Evolutionary conservation across 2,329 filamentous ascomycete species (phyloP).

Genomic region (Calonectria crousiana): DNA sequence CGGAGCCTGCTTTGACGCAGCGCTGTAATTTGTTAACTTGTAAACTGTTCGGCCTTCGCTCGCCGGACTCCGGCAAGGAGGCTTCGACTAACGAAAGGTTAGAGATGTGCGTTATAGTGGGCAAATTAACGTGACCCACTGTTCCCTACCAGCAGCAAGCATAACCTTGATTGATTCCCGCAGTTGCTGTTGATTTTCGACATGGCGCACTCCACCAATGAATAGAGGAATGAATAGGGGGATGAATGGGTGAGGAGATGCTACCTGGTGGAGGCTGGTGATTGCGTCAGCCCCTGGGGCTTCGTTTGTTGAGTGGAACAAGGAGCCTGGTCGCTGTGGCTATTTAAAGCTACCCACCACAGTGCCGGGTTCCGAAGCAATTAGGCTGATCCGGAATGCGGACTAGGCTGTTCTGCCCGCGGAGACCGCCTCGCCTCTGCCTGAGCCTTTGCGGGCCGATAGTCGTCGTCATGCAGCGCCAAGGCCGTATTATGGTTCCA

Average conservation of each 20-base stretch:
- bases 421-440: neutral
- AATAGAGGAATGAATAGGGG: too few species aligned
- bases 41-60: neutral
- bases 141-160: neutral
- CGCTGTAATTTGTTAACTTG: neutral
- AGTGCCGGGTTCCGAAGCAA: constrained; percentile 6
- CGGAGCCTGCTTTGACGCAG: neutral
- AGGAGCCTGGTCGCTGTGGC: neutral
- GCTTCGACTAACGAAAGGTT: neutral
- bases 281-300: constrained; percentile 1
- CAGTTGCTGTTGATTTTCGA: neutral
- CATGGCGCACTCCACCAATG: neutral
- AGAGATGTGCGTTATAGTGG: neutral
- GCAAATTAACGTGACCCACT: neutral
- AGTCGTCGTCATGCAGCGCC: constrained; percentile 3
- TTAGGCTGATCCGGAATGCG: neutral
- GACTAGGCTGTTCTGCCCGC: neutral
- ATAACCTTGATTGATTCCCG: neutral
- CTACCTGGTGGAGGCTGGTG: neutral
- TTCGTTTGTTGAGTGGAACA: neutral
- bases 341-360: neutral
- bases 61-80: neutral
- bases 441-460: neutral
- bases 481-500: neutral
- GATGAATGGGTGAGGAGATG: neutral